Evolutionary conservation across 2,329 filamentous ascomycete genomes (phyloP).

Genomic region (Hymenoscyphus fraxineus): DNA sequence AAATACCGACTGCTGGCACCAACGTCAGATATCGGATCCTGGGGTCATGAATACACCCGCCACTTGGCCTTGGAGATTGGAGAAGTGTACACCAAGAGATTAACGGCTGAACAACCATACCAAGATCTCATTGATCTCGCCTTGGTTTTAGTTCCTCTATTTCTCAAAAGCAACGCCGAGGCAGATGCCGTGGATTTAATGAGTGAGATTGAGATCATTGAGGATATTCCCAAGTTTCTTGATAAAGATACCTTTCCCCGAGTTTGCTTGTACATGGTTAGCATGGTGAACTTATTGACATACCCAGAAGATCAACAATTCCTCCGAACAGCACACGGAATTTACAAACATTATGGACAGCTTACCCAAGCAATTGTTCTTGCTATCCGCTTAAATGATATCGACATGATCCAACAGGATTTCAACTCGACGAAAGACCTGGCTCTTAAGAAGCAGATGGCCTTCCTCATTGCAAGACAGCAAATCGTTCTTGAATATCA

Average conservation of each 20-base stretch:
- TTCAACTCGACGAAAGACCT: slow-evolving; percentile 78
- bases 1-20: slow-evolving; percentile 91
- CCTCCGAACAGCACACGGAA: slow-evolving; percentile 84
- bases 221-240: slow-evolving; percentile 81
- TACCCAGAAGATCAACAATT: slow-evolving; percentile 97
- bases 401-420: slow-evolving; percentile 74
- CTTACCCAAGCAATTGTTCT: slow-evolving; percentile 90
- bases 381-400: slow-evolving; percentile 88
- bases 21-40: slow-evolving; percentile 88
- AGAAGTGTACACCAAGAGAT: slow-evolving; percentile 83
- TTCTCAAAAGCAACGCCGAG: slow-evolving; percentile 95
- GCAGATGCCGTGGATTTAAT: slow-evolving; percentile 96
- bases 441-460: slow-evolving; percentile 86
- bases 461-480: slow-evolving; percentile 87
- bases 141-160: slow-evolving; percentile 82
- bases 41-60: slow-evolving; percentile 97
- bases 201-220: slow-evolving; percentile 96
- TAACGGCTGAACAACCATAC: slow-evolving; percentile 79
- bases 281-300: slow-evolving; percentile 96
- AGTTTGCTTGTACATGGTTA: slow-evolving; percentile 97
- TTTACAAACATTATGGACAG: slow-evolving; percentile 91
- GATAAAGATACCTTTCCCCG: slow-evolving; percentile 91
- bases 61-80: slow-evolving; percentile 95
- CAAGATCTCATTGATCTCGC: slow-evolving; percentile 84
- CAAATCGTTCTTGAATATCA: slow-evolving; percentile 75